These are phyloP conservation scores for Cenchrus purpureus DNA, from an alignment of 176 grass and related monocot species.

Conservation along the genomic window DNA sequence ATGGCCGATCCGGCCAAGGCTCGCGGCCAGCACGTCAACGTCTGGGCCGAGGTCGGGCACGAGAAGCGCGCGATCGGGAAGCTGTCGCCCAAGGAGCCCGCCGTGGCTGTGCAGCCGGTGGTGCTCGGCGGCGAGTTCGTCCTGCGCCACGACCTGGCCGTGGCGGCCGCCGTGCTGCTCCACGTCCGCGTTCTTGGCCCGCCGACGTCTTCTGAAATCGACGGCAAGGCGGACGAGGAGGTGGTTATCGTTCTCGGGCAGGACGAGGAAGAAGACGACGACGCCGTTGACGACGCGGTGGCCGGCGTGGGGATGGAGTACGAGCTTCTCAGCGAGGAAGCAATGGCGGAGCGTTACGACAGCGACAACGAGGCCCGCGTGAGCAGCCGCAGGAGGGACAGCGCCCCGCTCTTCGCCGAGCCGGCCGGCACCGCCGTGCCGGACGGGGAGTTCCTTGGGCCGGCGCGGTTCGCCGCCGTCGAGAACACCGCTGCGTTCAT, in stretches of 20 bases:
- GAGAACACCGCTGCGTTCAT: slow-evolving; percentile 31
- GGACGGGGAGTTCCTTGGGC: neutral
- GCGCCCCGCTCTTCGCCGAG: neutral
- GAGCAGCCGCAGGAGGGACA: neutral
- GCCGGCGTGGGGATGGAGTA: neutral
- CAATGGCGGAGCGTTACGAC: neutral
- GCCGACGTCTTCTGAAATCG: too few species aligned
- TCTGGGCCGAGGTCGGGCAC: neutral
- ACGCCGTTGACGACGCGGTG: neutral
- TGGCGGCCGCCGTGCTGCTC: neutral
- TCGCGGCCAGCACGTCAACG: neutral
- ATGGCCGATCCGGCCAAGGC: neutral
- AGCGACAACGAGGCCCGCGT: neutral
- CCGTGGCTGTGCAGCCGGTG: neutral
- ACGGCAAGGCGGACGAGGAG: neutral
- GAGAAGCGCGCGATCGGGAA: neutral
- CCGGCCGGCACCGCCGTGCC: neutral
- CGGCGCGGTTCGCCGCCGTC: neutral
- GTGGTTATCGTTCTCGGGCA: neutral
- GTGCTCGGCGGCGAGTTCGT: neutral
- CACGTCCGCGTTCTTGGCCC: neutral
- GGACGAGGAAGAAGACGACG: neutral
- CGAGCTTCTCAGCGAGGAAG: neutral
- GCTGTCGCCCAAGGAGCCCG: neutral
- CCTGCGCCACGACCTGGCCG: neutral